Evolutionary conservation across 306 rosid species (phyloP).

Genomic region (Cyclanthera cordifolia): DNA sequence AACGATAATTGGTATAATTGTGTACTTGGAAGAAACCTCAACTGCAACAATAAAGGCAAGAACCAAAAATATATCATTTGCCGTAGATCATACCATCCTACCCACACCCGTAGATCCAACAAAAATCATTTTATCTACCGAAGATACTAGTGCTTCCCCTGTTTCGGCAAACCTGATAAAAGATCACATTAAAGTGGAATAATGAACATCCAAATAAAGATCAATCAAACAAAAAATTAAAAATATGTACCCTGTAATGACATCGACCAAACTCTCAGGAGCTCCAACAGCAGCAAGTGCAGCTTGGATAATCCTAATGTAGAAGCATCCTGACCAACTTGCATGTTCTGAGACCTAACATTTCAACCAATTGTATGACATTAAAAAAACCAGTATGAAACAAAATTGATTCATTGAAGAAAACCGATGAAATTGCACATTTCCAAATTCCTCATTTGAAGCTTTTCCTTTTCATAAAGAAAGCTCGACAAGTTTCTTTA

Average conservation of each 20-base stretch:
- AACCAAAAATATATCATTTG: slow-evolving; percentile 2
- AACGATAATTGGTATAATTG: neutral
- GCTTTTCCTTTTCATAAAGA: neutral
- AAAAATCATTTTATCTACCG: slow-evolving; percentile 86
- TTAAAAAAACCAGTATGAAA: neutral
- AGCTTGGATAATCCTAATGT: slow-evolving; percentile 81
- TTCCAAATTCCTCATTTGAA: neutral
- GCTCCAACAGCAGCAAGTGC: slow-evolving; percentile 99
- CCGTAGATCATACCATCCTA: slow-evolving; percentile 59
- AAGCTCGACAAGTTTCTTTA: neutral
- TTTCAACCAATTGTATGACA: neutral
- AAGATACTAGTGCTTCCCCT: slow-evolving; percentile 88
- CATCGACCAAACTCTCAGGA: slow-evolving; percentile 91
- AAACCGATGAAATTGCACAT: neutral
- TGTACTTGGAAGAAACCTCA: neutral
- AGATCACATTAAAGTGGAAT: slow-evolving; percentile 14
- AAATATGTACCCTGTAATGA: slow-evolving; percentile 70
- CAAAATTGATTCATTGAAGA: neutral
- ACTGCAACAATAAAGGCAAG: neutral
- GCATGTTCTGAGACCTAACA: slow-evolving; percentile 88
- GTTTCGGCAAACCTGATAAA: slow-evolving; percentile 80
- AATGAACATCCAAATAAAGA: slow-evolving; percentile 4
- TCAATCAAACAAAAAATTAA: slow-evolving; percentile 8
- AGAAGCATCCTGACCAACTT: slow-evolving; percentile 99
- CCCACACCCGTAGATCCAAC: slow-evolving; percentile 98